Conservation (phyloP, 805 yeast species). For the Hanseniaspora meyeri region DNA sequence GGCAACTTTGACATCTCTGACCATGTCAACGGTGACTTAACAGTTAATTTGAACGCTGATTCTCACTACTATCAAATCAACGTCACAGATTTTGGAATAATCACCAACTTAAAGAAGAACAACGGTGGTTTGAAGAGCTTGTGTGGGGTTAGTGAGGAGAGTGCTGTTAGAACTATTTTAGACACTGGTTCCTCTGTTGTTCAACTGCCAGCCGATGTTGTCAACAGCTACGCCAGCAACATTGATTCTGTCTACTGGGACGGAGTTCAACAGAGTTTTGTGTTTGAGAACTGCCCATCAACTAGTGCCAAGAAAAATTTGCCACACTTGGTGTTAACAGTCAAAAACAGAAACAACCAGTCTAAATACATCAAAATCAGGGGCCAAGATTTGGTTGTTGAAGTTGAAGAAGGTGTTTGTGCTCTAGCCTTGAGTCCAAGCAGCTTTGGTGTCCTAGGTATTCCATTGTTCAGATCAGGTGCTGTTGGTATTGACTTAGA, state of each 20-base stretch:
- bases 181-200: slow-evolving; percentile 6
- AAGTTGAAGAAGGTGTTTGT: slow-evolving; percentile 19
- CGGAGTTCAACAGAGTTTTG: not conserved
- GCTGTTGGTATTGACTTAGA: slow-evolving; percentile 59
- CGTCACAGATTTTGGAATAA: not conserved
- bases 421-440: slow-evolving; percentile 21
- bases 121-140: not conserved
- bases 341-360: not conserved
- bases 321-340: not conserved
- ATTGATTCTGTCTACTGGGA: slow-evolving; percentile 2
- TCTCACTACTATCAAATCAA: slow-evolving; percentile 1
- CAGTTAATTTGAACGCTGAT: slow-evolving; percentile 2
- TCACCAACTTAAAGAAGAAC: not conserved
- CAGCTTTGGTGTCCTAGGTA: slow-evolving; percentile 43
- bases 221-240: not conserved
- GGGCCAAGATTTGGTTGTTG: slow-evolving; percentile 14
- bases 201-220: not conserved
- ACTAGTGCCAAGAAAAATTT: not conserved
- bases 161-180: not conserved
- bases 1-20: not conserved
- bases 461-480: slow-evolving; percentile 49
- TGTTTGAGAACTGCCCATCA: not conserved
- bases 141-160: no score
- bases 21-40: not conserved
- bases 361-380: not conserved